A percentile compares a stretch with the other conserved stretches of the same genome.
Evolutionary conservation across 306 rosid genomes (phyloP).

Genomic region (Cucumis hystrix): DNA sequence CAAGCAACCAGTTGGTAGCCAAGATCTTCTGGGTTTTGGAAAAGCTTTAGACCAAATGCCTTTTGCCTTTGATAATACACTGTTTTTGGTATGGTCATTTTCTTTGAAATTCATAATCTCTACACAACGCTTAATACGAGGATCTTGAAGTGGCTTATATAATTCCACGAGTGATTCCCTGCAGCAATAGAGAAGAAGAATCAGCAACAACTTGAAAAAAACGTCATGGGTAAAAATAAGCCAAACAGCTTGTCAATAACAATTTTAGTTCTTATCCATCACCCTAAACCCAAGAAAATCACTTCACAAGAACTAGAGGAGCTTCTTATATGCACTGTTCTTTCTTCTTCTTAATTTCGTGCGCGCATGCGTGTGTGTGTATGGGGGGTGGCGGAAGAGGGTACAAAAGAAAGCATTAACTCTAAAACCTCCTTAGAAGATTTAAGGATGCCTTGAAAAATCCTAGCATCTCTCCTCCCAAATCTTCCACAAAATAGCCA

Average conservation of each 20-base stretch:
- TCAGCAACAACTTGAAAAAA: slow-evolving; percentile 1
- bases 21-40: slow-evolving; percentile 78
- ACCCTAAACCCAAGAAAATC: not conserved
- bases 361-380: no score
- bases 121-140: slow-evolving; percentile 53
- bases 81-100: slow-evolving; percentile 21
- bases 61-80: slow-evolving; percentile 25
- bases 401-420: no score
- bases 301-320: not conserved
- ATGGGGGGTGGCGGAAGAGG: no score
- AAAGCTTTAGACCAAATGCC: slow-evolving; percentile 70
- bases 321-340: not conserved
- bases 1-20: slow-evolving; percentile 98
- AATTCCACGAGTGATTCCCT: slow-evolving; percentile 45
- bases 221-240: not conserved
- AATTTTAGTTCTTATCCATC: not conserved
- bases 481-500: no score
- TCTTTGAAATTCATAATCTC: slow-evolving; percentile 53
- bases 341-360: no score
- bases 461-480: no score
- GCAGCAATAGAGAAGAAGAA: slow-evolving; percentile 7
- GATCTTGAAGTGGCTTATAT: slow-evolving; percentile 70
- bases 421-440: no score
- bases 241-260: not conserved
- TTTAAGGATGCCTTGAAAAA: no score